phyloP scores from a whole-genome alignment of 2,329 filamentous ascomycete genomes.

The Lachnellula occidentalis region DNA sequence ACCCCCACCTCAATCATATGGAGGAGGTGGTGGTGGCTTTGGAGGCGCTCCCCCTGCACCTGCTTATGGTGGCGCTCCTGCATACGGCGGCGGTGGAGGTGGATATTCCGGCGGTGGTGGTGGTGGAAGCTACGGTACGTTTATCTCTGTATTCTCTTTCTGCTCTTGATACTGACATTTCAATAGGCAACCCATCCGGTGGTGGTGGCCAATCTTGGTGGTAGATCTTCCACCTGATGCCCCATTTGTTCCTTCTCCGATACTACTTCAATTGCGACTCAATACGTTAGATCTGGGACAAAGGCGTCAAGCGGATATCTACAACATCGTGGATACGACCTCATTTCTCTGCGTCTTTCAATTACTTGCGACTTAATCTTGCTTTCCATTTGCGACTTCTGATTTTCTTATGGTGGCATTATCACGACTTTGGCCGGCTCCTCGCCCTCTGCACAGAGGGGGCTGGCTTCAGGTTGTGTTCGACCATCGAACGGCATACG shows the following conservation, averaged over 20 bases:
- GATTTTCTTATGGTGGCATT: constrained; percentile 30
- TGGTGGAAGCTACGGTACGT: constrained; percentile 39
- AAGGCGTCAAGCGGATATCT: constrained; percentile 25
- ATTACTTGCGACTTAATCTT: constrained; percentile 17
- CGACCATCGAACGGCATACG: constrained; percentile 32
- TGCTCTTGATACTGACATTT: neutral
- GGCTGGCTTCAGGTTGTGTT: constrained; percentile 21
- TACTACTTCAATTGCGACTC: constrained; percentile 11
- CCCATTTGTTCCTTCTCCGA: constrained; percentile 21
- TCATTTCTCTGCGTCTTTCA: constrained; percentile 10
- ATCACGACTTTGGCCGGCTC: constrained; percentile 24
- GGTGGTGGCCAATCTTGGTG: constrained; percentile 48
- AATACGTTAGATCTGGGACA: constrained; percentile 23
- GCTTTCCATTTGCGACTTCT: constrained; percentile 21
- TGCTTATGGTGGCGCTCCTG: constrained; percentile 44
- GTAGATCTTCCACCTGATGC: constrained; percentile 35
- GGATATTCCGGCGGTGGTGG: constrained; percentile 56
- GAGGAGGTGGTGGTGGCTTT: constrained; percentile 50
- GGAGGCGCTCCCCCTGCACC: constrained; percentile 45
- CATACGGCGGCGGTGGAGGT: constrained; percentile 42
- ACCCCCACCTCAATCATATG: constrained; percentile 37
- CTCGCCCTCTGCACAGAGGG: constrained; percentile 22
- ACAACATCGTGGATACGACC: constrained; percentile 17
- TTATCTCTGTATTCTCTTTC: neutral
- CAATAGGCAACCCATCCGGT: constrained; percentile 45